A percentile compares a stretch with the other conserved stretches of the same genome.
Conservation (phyloP, 768 basidiomycete genomes). For the Wakefieldia striispora region DNA sequence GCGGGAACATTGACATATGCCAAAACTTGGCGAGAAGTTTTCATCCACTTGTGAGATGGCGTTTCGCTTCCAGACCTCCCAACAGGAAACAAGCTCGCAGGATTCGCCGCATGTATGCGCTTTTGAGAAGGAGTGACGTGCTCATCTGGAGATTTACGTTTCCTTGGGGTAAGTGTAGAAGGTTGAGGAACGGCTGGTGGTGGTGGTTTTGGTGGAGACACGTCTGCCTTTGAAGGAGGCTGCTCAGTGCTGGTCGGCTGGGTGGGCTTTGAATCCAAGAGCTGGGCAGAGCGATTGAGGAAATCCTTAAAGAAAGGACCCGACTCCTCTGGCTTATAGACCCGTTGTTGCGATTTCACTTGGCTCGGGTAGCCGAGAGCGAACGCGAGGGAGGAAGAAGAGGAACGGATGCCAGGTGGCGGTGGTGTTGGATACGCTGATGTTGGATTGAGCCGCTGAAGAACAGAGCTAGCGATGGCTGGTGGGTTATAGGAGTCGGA, state of each 20-base stretch:
- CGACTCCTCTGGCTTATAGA: conserved; percentile 58
- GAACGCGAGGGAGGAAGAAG: conserved; percentile 72
- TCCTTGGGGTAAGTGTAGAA: conserved; percentile 54
- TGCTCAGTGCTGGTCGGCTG: conserved; percentile 14
- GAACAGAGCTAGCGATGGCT: conserved; percentile 60
- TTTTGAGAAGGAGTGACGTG: conserved; percentile 64
- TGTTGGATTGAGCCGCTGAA: conserved; percentile 60
- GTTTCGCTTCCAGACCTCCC: conserved; percentile 18
- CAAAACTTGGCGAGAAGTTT: conserved; percentile 32
- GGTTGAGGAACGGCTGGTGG: conserved; percentile 6
- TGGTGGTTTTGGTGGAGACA: conserved; percentile 15
- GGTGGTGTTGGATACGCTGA: conserved; percentile 73
- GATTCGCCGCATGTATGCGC: conserved; percentile 40
- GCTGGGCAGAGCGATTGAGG: conserved; percentile 46
- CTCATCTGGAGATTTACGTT: conserved; percentile 63
- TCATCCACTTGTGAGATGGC: conserved; percentile 28
- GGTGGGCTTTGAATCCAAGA: conserved; percentile 33
- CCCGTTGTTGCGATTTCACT: conserved; percentile 22
- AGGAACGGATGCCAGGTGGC: conserved; percentile 56
- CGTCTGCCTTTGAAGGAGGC: conserved; percentile 14
- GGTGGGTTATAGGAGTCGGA: conserved; percentile 51
- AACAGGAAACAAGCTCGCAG: conserved; percentile 9
- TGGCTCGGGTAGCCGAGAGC: conserved; percentile 56
- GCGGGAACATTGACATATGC: conserved; percentile 34
- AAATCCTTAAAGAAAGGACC: conserved; percentile 65